Percentiles rank a stretch among this genome's conserved stretches.
Evolutionary conservation across 2,329 filamentous ascomycete genomes (phyloP).

Genomic region (Microdochium bolleyi): DNA sequence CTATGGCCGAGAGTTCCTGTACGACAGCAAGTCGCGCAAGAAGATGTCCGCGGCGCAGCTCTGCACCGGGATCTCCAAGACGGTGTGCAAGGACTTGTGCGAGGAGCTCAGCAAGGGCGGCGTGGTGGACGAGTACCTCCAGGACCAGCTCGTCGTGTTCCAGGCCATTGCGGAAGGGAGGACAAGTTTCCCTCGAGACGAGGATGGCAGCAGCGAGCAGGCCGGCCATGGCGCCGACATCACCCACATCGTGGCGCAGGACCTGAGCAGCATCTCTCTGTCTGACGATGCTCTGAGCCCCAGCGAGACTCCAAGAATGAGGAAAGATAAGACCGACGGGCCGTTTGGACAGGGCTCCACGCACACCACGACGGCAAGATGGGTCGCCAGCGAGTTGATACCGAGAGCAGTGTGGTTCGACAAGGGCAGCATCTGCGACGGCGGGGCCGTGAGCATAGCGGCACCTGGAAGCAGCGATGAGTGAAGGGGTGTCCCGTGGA

Average conservation of each 20-base stretch:
- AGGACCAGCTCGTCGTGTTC: constrained; percentile 54
- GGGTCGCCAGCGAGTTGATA: constrained; percentile 46
- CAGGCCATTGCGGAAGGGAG: constrained; percentile 47
- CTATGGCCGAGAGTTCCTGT: constrained; percentile 39
- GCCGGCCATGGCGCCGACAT: not conserved
- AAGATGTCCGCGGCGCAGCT: constrained; percentile 28
- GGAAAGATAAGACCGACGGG: constrained; percentile 33
- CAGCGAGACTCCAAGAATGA: constrained; percentile 12
- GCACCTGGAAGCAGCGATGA: not conserved
- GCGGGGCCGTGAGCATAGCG: constrained; percentile 23
- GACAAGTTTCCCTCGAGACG: constrained; percentile 34
- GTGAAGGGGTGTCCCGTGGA: not conserved
- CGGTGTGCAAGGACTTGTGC: constrained; percentile 35
- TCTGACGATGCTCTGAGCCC: constrained; percentile 3
- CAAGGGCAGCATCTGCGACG: constrained; percentile 40
- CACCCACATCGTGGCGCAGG: constrained; percentile 3
- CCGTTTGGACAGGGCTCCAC: constrained; percentile 49
- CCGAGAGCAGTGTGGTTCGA: constrained; percentile 41
- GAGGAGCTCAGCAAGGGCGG: constrained; percentile 35
- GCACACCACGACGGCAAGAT: constrained; percentile 53
- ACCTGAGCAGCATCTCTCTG: constrained; percentile 1
- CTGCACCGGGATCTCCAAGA: constrained; percentile 30
- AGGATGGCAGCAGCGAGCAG: constrained; percentile 9
- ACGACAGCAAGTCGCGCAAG: constrained; percentile 21
- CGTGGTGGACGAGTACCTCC: constrained; percentile 46